Percentiles rank a stretch among this genome's conserved stretches.
These are phyloP conservation scores for Beauveria bassiana DNA, from an alignment of 2,329 filamentous ascomycete species.

Conservation along the genomic window DNA sequence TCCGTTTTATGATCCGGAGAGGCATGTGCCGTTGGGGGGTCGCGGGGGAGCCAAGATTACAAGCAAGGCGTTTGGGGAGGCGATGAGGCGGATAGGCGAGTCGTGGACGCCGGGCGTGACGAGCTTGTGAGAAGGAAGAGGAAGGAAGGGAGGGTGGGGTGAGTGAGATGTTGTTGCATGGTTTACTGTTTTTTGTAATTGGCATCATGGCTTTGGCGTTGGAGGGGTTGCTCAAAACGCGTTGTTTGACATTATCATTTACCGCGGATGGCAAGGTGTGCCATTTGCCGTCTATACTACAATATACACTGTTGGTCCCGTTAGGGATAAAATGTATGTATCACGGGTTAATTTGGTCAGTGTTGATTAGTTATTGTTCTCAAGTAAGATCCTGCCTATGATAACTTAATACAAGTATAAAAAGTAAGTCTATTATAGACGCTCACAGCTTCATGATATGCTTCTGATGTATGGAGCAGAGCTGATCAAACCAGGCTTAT, in stretches of 20 bases:
- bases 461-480: too few relatives aligned
- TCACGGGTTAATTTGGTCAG: too few relatives aligned
- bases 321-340: too few relatives aligned
- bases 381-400: too few relatives aligned
- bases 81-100: conserved; percentile 81
- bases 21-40: conserved; percentile 56
- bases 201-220: conserved; percentile 9
- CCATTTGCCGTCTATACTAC: neutral
- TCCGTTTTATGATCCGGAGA: conserved; percentile 88
- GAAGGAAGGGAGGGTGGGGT: neutral
- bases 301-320: neutral
- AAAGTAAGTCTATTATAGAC: too few relatives aligned
- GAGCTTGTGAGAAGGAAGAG: conserved; percentile 42
- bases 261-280: neutral
- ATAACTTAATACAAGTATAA: too few relatives aligned
- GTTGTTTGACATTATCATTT: neutral
- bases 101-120: conserved; percentile 69
- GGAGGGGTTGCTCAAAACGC: neutral
- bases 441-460: too few relatives aligned
- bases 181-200: neutral
- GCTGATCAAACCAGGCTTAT: too few relatives aligned
- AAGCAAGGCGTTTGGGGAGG: conserved; percentile 70
- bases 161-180: neutral
- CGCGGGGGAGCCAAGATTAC: conserved; percentile 62
- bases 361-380: too few relatives aligned